These are phyloP conservation scores for Talaromyces verruculosus DNA, from an alignment of 2,329 filamentous ascomycete species.

Conservation along the genomic window DNA sequence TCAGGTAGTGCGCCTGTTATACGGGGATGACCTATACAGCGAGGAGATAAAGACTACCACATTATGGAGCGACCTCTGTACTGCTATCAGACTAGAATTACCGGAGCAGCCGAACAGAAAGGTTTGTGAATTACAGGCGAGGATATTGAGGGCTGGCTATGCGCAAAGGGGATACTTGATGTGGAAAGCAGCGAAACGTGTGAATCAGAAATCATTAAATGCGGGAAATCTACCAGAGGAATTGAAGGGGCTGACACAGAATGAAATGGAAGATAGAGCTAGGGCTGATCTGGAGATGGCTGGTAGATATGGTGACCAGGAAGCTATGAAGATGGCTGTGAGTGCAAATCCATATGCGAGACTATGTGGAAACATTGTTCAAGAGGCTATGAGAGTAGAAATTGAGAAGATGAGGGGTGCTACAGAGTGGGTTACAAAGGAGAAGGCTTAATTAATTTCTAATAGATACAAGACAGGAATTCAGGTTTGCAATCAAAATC, in stretches of 20 bases:
- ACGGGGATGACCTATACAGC: not conserved
- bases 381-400: constrained; percentile 12
- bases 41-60: not conserved
- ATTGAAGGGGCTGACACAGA: not conserved
- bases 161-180: not conserved
- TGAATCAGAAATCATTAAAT: not conserved
- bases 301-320: constrained; percentile 15
- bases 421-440: not conserved
- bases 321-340: constrained; percentile 13
- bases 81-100: not conserved
- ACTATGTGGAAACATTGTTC: constrained; percentile 12
- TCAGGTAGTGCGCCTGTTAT: not conserved
- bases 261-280: not conserved
- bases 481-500: not conserved
- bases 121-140: not conserved
- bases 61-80: not conserved
- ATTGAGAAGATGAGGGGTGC: constrained; percentile 39
- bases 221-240: not conserved
- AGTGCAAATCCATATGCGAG: constrained; percentile 14
- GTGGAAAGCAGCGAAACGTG: not conserved
- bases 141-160: not conserved
- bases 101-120: not conserved
- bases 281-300: not conserved
- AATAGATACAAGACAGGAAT: not conserved
- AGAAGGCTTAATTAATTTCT: not conserved